These are phyloP conservation scores for Talaromyces nanjingensis DNA, from an alignment of 495 filamentous ascomycete species.

Conservation along the genomic window DNA sequence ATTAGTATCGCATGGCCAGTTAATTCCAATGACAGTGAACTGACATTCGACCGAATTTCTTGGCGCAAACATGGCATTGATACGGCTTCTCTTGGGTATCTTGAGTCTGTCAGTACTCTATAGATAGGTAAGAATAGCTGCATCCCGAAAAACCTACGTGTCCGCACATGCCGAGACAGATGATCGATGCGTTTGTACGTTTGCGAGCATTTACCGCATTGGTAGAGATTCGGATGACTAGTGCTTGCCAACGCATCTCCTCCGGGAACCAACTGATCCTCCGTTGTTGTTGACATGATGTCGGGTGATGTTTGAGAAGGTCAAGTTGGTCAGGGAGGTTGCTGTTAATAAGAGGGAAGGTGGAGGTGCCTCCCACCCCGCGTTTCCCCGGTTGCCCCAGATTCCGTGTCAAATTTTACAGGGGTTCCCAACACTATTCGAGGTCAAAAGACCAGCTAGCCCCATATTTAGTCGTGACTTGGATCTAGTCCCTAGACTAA, in stretches of 20 bases:
- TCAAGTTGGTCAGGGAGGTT: background rate
- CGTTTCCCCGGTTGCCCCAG: background rate
- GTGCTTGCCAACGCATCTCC: background rate
- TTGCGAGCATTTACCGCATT: slow-evolving; percentile 48
- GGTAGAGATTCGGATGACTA: slow-evolving; percentile 12
- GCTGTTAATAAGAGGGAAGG: background rate
- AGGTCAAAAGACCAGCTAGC: background rate
- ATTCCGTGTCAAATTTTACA: background rate
- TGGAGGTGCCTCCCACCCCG: background rate
- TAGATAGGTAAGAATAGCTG: background rate
- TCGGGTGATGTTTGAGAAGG: background rate
- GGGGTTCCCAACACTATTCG: no score
- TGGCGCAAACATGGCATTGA: slow-evolving; percentile 39
- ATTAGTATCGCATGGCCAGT: background rate
- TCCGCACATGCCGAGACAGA: slow-evolving; percentile 49
- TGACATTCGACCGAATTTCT: slow-evolving; percentile 46
- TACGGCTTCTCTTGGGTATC: slow-evolving; percentile 52
- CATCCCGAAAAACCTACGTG: slow-evolving; percentile 21
- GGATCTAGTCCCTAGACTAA: background rate
- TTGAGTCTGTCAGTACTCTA: background rate
- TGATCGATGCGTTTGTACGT: slow-evolving; percentile 50
- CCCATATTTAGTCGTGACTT: background rate
- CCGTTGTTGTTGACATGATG: background rate
- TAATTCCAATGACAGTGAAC: slow-evolving; percentile 1
- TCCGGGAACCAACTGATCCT: background rate